phyloP scores from a whole-genome alignment of 371 early-diverging fungal genomes.

The Actinomucor elegans region DNA sequence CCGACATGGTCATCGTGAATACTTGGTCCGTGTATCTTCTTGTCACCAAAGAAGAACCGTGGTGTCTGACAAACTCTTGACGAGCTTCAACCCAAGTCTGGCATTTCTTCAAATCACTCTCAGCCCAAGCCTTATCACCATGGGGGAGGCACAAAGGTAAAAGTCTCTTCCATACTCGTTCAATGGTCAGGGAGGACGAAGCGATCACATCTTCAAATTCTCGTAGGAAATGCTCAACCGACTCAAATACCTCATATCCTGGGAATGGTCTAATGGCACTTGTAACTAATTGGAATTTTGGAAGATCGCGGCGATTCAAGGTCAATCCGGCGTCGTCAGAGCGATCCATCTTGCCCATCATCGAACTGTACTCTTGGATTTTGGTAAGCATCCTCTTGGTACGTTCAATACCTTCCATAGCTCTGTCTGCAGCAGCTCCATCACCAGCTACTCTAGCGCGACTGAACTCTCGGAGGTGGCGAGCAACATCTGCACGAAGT shows the following conservation, averaged over 20 bases:
- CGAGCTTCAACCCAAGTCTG: not conserved
- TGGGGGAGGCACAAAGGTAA: not conserved
- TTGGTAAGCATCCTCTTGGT: too few species aligned
- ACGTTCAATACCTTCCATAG: too few species aligned
- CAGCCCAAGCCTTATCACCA: not conserved
- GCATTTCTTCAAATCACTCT: not conserved
- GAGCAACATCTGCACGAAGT: too few species aligned
- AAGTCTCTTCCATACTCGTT: not conserved
- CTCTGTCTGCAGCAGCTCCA: too few species aligned
- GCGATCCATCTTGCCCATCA: too few species aligned
- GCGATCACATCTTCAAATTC: not conserved
- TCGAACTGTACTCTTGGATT: too few species aligned
- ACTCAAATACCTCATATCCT: not conserved
- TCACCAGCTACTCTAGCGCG: too few species aligned
- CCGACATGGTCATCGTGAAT: too few species aligned
- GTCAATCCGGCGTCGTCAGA: not conserved
- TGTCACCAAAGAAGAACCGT: not conserved
- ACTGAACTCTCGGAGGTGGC: too few species aligned
- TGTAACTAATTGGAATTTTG: not conserved
- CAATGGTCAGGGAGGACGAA: not conserved
- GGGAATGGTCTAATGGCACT: not conserved
- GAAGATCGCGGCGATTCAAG: not conserved
- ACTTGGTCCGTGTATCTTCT: not conserved
- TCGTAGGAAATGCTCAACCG: too few species aligned
- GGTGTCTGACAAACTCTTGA: not conserved